phyloP scores from a whole-genome alignment of 2,329 filamentous ascomycete species.

The Pseudofabraea citricarpa region DNA sequence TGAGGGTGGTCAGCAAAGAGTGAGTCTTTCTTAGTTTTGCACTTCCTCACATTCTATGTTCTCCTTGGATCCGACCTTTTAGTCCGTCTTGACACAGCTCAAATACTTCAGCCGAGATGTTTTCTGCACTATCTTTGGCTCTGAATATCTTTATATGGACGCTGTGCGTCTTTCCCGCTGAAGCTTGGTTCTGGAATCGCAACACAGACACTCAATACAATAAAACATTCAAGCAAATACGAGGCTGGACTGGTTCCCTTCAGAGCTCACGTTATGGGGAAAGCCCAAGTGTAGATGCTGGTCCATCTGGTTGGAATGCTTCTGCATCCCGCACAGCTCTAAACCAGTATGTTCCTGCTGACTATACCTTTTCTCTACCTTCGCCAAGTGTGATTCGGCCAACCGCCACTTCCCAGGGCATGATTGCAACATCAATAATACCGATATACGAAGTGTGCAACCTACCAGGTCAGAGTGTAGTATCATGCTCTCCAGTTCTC shows the following conservation, averaged over 20 bases:
- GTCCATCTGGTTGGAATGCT: neutral
- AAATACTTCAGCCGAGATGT: no score
- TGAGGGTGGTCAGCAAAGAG: neutral
- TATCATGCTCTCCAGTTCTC: slow-evolving; percentile 14
- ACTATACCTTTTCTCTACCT: slow-evolving; percentile 9
- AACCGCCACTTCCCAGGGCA: slow-evolving; percentile 10
- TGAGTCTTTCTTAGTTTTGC: no score
- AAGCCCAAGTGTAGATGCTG: neutral
- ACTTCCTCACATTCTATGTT: neutral
- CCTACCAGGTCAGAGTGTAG: slow-evolving; percentile 9
- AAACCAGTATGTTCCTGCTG: neutral
- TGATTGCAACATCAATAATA: slow-evolving; percentile 14
- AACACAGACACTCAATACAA: neutral
- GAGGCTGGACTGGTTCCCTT: neutral
- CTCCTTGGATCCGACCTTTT: neutral
- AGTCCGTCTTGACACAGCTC: neutral
- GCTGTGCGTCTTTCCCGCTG: slow-evolving; percentile 5
- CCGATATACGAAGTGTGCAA: slow-evolving; percentile 18
- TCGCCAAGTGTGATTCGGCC: slow-evolving; percentile 6
- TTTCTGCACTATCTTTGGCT: no score
- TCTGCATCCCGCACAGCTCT: neutral
- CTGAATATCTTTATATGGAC: no score
- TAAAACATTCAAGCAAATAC: neutral
- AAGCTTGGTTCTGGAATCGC: slow-evolving; percentile 8
- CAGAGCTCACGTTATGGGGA: slow-evolving; percentile 3